Percentiles rank a stretch among this genome's conserved stretches.
phyloP scores from a whole-genome alignment of 2,329 filamentous ascomycete species.

The Achaetomium macrosporum region DNA sequence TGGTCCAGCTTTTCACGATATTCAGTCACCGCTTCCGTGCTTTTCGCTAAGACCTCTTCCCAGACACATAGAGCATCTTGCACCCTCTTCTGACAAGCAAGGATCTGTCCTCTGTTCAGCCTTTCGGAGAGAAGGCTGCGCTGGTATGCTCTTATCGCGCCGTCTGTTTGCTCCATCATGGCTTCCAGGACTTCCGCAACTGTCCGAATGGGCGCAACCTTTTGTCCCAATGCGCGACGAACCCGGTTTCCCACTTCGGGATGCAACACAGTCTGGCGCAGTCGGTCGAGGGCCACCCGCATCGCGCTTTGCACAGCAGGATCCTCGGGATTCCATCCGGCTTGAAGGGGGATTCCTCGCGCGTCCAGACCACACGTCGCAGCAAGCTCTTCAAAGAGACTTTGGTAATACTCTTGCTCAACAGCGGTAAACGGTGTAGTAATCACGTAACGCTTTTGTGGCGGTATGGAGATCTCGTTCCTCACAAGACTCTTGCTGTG shows the following conservation, averaged over 20 bases:
- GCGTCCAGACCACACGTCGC: constrained; percentile 59
- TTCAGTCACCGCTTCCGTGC: constrained; percentile 50
- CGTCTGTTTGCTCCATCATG: constrained; percentile 85
- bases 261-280: constrained; percentile 80
- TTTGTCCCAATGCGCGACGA: constrained; percentile 56
- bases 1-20: constrained; percentile 55
- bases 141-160: constrained; percentile 60
- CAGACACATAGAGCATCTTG: constrained; percentile 66
- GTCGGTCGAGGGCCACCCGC: constrained; percentile 68
- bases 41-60: constrained; percentile 49
- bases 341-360: constrained; percentile 55
- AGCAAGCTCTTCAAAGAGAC: constrained; percentile 70
- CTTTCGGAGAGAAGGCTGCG: constrained; percentile 57
- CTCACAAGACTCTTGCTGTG: constrained; percentile 81
- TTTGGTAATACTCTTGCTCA: constrained; percentile 83
- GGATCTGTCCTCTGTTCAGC: constrained; percentile 67
- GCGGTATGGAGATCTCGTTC: constrained; percentile 70
- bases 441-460: constrained; percentile 80
- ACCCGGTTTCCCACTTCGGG: constrained; percentile 71
- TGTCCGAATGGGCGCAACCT: constrained; percentile 65
- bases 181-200: constrained; percentile 80
- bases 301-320: constrained; percentile 58
- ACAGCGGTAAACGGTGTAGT: constrained; percentile 85
- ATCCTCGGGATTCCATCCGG: constrained; percentile 61
- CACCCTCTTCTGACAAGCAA: constrained; percentile 66